phyloP scores from a whole-genome alignment of 208 protist genomes.

The Crithidia mellificae region DNA sequence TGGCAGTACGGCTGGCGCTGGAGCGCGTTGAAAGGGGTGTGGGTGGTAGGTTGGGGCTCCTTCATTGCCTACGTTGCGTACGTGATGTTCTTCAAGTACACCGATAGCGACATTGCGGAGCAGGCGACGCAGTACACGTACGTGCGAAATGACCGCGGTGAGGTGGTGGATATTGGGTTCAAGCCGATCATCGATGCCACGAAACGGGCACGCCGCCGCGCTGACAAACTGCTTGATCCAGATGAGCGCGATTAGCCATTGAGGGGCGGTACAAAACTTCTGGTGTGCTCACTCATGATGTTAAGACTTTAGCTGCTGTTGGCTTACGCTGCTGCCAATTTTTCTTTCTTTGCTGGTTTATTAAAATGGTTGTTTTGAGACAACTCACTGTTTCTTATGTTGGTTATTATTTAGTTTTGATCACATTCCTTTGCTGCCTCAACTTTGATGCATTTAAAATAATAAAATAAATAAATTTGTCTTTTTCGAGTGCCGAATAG shows the following conservation, averaged over 20 bases:
- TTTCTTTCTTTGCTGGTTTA: background rate
- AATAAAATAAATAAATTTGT: too few relatives aligned
- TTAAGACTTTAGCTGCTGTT: background rate
- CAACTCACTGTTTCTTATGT: background rate
- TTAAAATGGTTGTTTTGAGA: too few relatives aligned
- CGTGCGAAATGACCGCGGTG: slow-evolving; percentile 75
- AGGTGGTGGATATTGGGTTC: slow-evolving; percentile 86
- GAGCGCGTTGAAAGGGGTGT: slow-evolving; percentile 61
- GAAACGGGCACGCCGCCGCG: slow-evolving; percentile 55
- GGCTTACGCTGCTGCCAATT: background rate
- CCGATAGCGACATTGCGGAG: slow-evolving; percentile 62
- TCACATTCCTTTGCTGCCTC: background rate
- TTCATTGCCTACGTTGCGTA: slow-evolving; percentile 66
- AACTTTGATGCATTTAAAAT: too few relatives aligned
- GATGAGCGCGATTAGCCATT: slow-evolving; percentile 48
- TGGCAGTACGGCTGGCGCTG: slow-evolving; percentile 91
- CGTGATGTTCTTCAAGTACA: slow-evolving; percentile 82
- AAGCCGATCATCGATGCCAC: slow-evolving; percentile 81
- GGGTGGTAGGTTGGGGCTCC: slow-evolving; percentile 57
- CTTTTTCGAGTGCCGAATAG: too few relatives aligned
- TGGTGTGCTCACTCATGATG: background rate
- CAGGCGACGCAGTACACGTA: slow-evolving; percentile 84
- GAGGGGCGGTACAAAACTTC: background rate
- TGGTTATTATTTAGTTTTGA: background rate
- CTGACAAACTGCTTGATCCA: slow-evolving; percentile 63